Conservation (phyloP, 2,329 filamentous ascomycete species). For the Phialocephala subalpina region DNA sequence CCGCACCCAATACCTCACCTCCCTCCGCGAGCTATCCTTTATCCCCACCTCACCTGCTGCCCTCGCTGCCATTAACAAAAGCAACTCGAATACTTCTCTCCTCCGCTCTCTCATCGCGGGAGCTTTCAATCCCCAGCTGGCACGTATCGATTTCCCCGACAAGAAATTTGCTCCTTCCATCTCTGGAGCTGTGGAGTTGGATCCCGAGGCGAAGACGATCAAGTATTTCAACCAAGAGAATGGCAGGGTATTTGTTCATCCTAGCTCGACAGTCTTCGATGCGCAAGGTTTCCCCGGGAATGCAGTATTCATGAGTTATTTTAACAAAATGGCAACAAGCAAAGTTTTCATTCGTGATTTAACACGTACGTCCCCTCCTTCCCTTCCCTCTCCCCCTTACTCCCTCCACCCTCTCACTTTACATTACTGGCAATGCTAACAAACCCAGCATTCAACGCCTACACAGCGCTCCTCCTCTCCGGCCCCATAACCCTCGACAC, state of each 20-base stretch:
- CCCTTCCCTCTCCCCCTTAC: neutral
- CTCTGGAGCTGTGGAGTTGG: conserved; percentile 88
- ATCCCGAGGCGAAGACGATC: conserved; percentile 90
- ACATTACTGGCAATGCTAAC: neutral
- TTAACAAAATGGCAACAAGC: conserved; percentile 88
- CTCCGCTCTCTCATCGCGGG: conserved; percentile 52
- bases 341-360: conserved; percentile 93
- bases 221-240: conserved; percentile 91
- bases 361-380: conserved; percentile 70
- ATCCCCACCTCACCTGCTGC: conserved; percentile 53
- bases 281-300: conserved; percentile 79
- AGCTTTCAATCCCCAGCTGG: conserved; percentile 78
- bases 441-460: conserved; percentile 80
- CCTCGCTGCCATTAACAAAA: conserved; percentile 51
- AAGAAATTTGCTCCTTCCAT: conserved; percentile 92
- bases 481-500: conserved; percentile 88
- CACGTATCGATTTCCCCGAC: conserved; percentile 90
- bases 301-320: conserved; percentile 85
- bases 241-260: conserved; percentile 91
- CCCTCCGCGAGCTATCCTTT: conserved; percentile 87
- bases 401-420: too few relatives aligned
- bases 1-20: conserved; percentile 82
- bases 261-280: conserved; percentile 85
- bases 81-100: conserved; percentile 50
- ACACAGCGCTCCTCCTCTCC: conserved; percentile 86